These are phyloP conservation scores for Chimonanthus salicifolius DNA, from an alignment of 164 flowering plant genomes.

Conservation along the genomic window DNA sequence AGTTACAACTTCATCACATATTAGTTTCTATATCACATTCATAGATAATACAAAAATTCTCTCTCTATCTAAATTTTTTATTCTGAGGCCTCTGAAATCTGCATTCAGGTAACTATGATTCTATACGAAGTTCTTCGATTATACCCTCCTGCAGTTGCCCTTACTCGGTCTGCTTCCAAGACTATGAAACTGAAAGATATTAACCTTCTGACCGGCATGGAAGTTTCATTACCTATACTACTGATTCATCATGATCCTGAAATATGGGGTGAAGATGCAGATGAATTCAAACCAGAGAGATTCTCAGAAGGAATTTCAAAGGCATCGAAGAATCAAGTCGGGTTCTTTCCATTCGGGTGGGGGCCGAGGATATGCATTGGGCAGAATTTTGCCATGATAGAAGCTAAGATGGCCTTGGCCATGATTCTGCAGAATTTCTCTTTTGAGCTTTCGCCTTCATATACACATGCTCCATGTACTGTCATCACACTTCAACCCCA, in stretches of 20 bases:
- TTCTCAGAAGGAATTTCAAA: constrained; percentile 18
- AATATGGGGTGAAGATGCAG: constrained; percentile 19
- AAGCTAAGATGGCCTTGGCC: constrained; percentile 16
- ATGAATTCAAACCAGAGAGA: constrained; percentile 23
- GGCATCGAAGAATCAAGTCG: constrained; percentile 10
- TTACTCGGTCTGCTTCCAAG: constrained; percentile 5
- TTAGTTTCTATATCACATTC: neutral
- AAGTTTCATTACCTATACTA: constrained; percentile 5
- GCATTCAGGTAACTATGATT: constrained; percentile 19
- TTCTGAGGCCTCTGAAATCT: neutral
- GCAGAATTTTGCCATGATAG: constrained; percentile 14
- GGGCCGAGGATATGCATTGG: constrained; percentile 21
- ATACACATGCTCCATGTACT: constrained; percentile 11
- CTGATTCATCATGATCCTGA: constrained; percentile 11
- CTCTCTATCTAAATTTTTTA: neutral
- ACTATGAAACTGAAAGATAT: constrained; percentile 10
- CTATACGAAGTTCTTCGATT: constrained; percentile 24
- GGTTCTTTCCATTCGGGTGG: constrained; percentile 20
- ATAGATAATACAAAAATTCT: neutral
- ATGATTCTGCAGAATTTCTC: constrained; percentile 18
- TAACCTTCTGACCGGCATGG: constrained; percentile 15
- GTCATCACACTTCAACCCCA: constrained; percentile 8
- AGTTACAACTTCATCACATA: no score
- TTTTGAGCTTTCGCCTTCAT: constrained; percentile 10
- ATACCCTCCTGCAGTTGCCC: constrained; percentile 8